Percentiles rank a stretch among this genome's conserved stretches.
Conservation (phyloP, 305 asterid genomes). For the Striga hermonthica region DNA sequence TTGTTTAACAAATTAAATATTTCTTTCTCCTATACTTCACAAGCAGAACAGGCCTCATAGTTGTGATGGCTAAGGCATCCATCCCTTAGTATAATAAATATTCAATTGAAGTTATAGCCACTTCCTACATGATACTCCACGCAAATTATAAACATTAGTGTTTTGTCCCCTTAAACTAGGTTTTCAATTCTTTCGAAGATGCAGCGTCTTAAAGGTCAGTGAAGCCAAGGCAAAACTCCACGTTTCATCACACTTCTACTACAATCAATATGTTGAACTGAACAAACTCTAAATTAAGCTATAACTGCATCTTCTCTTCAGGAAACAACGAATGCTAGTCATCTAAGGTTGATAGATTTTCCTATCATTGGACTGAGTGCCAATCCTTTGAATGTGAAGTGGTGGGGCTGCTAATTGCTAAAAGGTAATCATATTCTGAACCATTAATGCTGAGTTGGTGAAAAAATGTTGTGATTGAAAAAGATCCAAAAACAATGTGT, state of each 20-base stretch:
- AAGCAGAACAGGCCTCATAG: no score
- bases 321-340: slow-evolving; percentile 1
- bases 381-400: no score
- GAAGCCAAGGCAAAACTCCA: slow-evolving; percentile 4
- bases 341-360: not conserved
- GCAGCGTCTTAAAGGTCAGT: not conserved
- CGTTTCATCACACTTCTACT: not conserved
- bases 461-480: not conserved
- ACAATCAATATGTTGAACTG: not conserved
- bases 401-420: not conserved
- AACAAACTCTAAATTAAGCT: slow-evolving; percentile 7
- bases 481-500: not conserved
- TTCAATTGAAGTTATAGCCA: not conserved
- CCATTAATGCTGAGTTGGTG: not conserved
- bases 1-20: no score
- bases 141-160: no score
- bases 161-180: slow-evolving; percentile 3
- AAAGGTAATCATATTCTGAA: not conserved
- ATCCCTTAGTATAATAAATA: no score
- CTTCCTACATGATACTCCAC: not conserved
- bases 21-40: no score
- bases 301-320: not conserved
- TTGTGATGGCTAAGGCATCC: no score
- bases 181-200: not conserved
- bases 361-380: not conserved